Base-by-base conservation (phyloP, 495 filamentous ascomycete species). In the Talaromyces thailandensis region DNA sequence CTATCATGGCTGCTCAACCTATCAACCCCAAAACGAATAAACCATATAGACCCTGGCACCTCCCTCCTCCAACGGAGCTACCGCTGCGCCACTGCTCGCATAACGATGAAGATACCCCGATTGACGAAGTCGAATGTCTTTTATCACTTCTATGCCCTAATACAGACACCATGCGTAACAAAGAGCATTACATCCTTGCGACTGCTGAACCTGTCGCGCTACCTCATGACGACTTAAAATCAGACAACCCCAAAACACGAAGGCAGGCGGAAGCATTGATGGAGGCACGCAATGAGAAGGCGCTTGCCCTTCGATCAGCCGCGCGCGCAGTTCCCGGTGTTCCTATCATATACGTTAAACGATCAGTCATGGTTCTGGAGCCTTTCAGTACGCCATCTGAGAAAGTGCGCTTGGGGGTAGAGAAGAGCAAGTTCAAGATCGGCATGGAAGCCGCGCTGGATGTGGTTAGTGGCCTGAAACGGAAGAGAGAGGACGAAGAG, bases 21-120 rank as follows among this genome's bases (percentile, higher is more conserved):
- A 74, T 74, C 61, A 76, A 79, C 35, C 77, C 77, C 23, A 75
- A 69, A 61, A 80, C 75, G n/a, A 75, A 76, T 63, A 71, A 76
- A 56, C 75, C 74, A 6, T 67, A 71, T 32, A 70, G 78, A 32
- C 78, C 78, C 3, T 64, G 66, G 9, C 72, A 73, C 64, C 76
- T 80, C 48, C 78, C 78, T 45, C 75, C 76, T 0, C 78, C 78
- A 11, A 79, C 76, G 35, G 61, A 64, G 52, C 86, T 91, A 65
- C 94, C 96, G 67, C 85, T 93, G 56, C 83, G 94, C 52, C 86
- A 93, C 65, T 99, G 94, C 73, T 88, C 87, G 51, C 94, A 99
- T 74, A 87, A 94, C 70, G 86, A 85, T 61, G 86, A 93, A 61
- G 83, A 89, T 9, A 78, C 88, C 55, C 88, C 93, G 1, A 85